A percentile compares a stretch with the other conserved stretches of the same genome.
Evolutionary conservation across 129 eudicot species (phyloP).

Genomic region (Artemisia tridentata): DNA sequence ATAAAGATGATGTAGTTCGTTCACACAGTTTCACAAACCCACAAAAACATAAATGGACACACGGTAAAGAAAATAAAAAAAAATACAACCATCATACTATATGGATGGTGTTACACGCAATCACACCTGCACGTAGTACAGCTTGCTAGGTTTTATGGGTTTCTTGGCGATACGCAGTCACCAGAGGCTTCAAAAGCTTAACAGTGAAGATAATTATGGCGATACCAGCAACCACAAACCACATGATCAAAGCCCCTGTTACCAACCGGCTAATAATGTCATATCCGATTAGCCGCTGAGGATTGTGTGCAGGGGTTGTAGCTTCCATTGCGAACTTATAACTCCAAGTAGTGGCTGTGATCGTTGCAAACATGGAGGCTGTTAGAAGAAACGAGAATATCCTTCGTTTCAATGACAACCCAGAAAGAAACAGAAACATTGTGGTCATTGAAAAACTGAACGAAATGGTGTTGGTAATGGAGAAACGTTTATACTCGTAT

Average conservation of each 20-base stretch:
- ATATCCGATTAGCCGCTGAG: neutral
- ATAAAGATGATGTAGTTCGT: neutral
- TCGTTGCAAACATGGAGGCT: conserved; percentile 32
- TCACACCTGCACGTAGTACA: neutral
- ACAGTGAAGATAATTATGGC: no score
- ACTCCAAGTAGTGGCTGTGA: conserved; percentile 33
- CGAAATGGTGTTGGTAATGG: conserved; percentile 27
- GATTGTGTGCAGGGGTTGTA: conserved; percentile 25
- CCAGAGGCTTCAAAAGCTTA: no score
- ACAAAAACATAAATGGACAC: neutral
- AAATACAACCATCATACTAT: no score
- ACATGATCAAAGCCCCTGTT: conserved; percentile 6
- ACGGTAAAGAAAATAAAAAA: neutral
- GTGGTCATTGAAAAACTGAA: conserved; percentile 39
- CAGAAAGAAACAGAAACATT: conserved; percentile 42
- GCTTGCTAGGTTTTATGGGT: neutral
- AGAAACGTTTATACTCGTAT: conserved; percentile 19
- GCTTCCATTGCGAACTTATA: conserved; percentile 26
- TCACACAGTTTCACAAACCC: neutral
- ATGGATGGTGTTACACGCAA: neutral
- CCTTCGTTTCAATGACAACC: conserved; percentile 30
- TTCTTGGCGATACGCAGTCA: neutral
- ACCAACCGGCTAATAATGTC: conserved; percentile 19
- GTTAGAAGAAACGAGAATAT: conserved; percentile 25
- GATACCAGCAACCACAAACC: neutral